phyloP scores from a whole-genome alignment of 208 protist species.

The Kentomonas sorsogonicus region DNA sequence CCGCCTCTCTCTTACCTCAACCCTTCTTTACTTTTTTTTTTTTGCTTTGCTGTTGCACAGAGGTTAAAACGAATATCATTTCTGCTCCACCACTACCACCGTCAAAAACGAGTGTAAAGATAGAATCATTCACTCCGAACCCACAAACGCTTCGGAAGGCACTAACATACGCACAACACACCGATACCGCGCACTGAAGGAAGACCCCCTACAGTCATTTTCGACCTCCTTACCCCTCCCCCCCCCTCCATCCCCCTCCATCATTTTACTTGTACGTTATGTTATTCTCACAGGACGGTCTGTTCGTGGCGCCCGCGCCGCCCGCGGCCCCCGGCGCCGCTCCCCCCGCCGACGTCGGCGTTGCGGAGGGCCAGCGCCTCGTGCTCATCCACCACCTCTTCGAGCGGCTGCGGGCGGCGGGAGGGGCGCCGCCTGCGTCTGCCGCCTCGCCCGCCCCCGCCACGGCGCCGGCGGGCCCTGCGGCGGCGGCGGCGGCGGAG shows the following conservation, averaged over 20 bases:
- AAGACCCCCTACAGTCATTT: too few species aligned
- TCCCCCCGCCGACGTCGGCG: neutral
- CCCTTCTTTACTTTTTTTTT: neutral
- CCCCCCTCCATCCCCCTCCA: too few species aligned
- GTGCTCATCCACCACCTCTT: conserved; percentile 23
- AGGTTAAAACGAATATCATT: too few species aligned
- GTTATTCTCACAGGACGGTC: too few species aligned
- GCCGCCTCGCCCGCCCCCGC: conserved; percentile 24
- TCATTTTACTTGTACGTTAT: too few species aligned
- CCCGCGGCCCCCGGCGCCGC: conserved; percentile 1
- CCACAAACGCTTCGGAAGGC: neutral
- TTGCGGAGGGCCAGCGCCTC: neutral
- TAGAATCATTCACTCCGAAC: too few species aligned
- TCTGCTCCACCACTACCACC: too few species aligned
- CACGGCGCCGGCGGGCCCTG: conserved; percentile 16
- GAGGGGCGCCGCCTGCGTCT: neutral
- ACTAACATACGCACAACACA: conserved; percentile 21
- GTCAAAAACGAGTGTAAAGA: too few species aligned
- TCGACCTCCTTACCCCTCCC: too few species aligned
- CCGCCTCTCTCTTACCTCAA: neutral
- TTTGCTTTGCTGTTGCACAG: neutral
- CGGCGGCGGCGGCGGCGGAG: neutral
- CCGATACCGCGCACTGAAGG: conserved; percentile 4
- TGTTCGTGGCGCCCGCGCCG: conserved; percentile 9
- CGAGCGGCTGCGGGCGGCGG: conserved; percentile 8